These are phyloP conservation scores for Malassezia yamatoensis DNA, from an alignment of 1,284 basidiomycete species.

Conservation along the genomic window DNA sequence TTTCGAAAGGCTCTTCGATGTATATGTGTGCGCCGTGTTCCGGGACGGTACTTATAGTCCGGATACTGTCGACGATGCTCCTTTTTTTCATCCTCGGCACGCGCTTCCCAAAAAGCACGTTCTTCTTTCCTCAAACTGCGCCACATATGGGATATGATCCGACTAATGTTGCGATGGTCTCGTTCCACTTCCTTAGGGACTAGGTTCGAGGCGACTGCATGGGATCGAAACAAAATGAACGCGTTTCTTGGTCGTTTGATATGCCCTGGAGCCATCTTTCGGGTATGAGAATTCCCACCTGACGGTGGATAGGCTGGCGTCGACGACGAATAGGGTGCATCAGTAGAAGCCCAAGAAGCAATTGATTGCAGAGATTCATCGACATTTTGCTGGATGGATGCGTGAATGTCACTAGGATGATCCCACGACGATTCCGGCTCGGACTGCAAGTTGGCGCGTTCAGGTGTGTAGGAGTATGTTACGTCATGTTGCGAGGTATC, in stretches of 20 bases:
- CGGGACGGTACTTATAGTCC: constrained; percentile 39
- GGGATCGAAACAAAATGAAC: constrained; percentile 84
- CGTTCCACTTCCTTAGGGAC: constrained; percentile 71
- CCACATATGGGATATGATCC: constrained; percentile 50
- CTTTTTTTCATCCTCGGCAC: constrained; percentile 34
- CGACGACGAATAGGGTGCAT: too few species aligned
- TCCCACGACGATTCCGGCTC: too few species aligned
- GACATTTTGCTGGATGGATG: too few species aligned
- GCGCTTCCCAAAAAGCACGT: constrained; percentile 26
- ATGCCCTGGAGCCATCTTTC: constrained; percentile 51
- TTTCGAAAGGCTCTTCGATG: constrained; percentile 26
- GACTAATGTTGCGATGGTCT: constrained; percentile 62
- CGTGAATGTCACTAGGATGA: too few species aligned
- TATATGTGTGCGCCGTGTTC: constrained; percentile 19
- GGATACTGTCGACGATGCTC: constrained; percentile 30
- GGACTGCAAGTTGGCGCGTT: too few species aligned
- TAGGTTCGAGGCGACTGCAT: constrained; percentile 67
- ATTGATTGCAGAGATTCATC: too few species aligned
- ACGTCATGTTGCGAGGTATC: too few species aligned
- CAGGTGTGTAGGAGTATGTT: too few species aligned
- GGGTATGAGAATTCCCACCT: constrained; percentile 24
- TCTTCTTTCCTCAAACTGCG: constrained; percentile 30
- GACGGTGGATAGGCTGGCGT: background rate
- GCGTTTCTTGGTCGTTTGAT: constrained; percentile 87
- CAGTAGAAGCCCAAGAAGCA: too few species aligned